These are phyloP conservation scores for Nothophoma quercina DNA, from an alignment of 2,329 filamentous ascomycete species.

Conservation along the genomic window DNA sequence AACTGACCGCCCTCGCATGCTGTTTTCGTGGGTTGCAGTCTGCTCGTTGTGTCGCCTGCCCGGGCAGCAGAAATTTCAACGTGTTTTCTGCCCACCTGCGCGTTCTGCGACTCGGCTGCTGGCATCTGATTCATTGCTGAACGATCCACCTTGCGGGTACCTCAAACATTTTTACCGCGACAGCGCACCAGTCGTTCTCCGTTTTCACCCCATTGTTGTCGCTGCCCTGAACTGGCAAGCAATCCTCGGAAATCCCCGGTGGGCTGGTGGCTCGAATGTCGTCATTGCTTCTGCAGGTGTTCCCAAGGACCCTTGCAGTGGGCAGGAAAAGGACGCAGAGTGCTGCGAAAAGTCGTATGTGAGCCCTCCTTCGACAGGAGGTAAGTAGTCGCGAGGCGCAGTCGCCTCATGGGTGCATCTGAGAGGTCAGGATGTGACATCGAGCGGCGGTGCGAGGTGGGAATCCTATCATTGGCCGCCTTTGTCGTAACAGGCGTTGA, in stretches of 20 bases:
- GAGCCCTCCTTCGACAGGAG: not conserved
- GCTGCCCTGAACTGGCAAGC: constrained; percentile 1
- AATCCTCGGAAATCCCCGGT: not conserved
- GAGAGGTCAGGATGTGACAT: constrained; percentile 13
- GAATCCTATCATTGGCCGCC: constrained; percentile 23
- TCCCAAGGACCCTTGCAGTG: constrained; percentile 3
- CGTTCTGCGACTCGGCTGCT: not conserved
- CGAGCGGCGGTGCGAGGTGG: constrained; percentile 24
- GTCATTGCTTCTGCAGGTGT: constrained; percentile 1
- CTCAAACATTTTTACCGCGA: not conserved
- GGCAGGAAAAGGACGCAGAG: constrained; percentile 1
- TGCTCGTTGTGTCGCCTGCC: constrained; percentile 1
- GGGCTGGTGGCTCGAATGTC: not conserved
- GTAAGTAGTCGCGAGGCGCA: constrained; percentile 23
- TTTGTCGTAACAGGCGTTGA: constrained; percentile 21
- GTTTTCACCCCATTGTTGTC: not conserved
- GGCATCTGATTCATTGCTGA: not conserved
- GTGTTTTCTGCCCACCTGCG: not conserved
- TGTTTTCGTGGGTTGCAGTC: not conserved
- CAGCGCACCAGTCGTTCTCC: not conserved
- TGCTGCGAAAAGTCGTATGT: constrained; percentile 21
- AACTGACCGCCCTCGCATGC: constrained; percentile 17
- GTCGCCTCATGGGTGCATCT: constrained; percentile 16
- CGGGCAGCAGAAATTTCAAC: constrained; percentile 3
- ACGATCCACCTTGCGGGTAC: constrained; percentile 4